A percentile compares a stretch with the other conserved stretches of the same genome.
phyloP scores from a whole-genome alignment of 768 basidiomycete species.

The Leucocoprinus sp. region DNA sequence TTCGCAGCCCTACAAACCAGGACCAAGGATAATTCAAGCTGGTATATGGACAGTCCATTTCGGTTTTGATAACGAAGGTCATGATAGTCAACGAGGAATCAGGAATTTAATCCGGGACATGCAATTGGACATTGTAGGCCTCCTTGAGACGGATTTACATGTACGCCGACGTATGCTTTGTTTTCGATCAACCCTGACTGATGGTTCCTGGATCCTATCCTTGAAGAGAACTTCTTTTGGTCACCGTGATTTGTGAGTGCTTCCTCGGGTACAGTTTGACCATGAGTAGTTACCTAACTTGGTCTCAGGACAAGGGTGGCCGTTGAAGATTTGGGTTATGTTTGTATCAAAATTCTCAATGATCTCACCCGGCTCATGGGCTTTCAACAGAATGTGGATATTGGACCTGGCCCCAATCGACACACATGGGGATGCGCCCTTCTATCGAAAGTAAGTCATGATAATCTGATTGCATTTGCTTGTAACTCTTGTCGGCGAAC shows the following conservation, averaged over 20 bases:
- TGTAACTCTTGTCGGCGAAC: not conserved
- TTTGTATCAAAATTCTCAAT: conserved; percentile 27
- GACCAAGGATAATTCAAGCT: conserved; percentile 61
- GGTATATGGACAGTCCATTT: conserved; percentile 95
- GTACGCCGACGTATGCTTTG: conserved; percentile 39
- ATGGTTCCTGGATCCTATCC: conserved; percentile 1
- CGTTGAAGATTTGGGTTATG: conserved; percentile 74
- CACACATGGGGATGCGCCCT: conserved; percentile 88
- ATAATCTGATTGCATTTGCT: not conserved
- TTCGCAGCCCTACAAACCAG: conserved; percentile 53
- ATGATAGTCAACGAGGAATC: conserved; percentile 66
- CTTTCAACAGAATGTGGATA: conserved; percentile 64
- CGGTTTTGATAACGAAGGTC: conserved; percentile 65
- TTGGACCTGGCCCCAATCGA: conserved; percentile 80
- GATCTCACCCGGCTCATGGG: conserved; percentile 2
- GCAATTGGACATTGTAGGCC: conserved; percentile 77
- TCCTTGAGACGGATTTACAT: conserved; percentile 81
- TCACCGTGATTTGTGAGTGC: conserved; percentile 70
- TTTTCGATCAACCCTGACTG: not conserved
- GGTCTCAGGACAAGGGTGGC: conserved; percentile 58
- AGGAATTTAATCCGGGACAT: conserved; percentile 61
- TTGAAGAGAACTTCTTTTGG: conserved; percentile 49
- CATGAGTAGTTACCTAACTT: conserved; percentile 8
- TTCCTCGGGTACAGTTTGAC: not conserved
- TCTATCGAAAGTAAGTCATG: conserved; percentile 55